Conservation (phyloP, 345 rosid species). For the Viola odorata region DNA sequence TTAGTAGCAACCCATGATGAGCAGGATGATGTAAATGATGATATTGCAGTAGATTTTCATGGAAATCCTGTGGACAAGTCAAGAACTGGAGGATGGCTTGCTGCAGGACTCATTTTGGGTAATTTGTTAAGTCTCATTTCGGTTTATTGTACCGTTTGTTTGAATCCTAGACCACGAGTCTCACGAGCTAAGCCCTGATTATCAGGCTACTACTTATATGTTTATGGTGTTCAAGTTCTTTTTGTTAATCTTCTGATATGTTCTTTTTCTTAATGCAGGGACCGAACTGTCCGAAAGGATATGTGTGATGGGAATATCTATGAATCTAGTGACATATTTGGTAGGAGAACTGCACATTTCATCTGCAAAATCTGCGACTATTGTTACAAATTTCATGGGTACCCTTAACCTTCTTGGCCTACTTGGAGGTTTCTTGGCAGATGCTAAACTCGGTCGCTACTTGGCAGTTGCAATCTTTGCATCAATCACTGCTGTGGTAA, state of each 20-base stretch:
- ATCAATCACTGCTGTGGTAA: conserved; percentile 62
- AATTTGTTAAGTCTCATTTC: not conserved
- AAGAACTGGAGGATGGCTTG: conserved; percentile 86
- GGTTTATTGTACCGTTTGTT: too few relatives aligned
- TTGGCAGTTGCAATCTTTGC: conserved; percentile 62
- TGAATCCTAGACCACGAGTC: too few relatives aligned
- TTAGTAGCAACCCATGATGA: conserved; percentile 39
- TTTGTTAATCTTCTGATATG: not conserved
- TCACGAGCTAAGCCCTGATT: too few relatives aligned
- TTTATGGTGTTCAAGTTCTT: not conserved
- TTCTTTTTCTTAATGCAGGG: conserved; percentile 34
- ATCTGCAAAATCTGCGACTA: conserved; percentile 72
- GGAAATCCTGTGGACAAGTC: conserved; percentile 71
- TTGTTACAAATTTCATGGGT: conserved; percentile 89
- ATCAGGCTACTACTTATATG: too few relatives aligned
- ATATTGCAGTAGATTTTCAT: conserved; percentile 39
- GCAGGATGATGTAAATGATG: conserved; percentile 31
- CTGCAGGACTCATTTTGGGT: conserved; percentile 91
- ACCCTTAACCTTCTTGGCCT: conserved; percentile 82
- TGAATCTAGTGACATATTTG: conserved; percentile 83
- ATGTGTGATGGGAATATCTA: conserved; percentile 86
- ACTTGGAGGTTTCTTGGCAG: conserved; percentile 89
- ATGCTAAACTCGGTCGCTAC: conserved; percentile 84
- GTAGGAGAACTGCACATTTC: conserved; percentile 72
- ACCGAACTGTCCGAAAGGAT: conserved; percentile 85